Conservation (phyloP, 2,329 filamentous ascomycete species). For the Aphanoascus verrucosus region DNA sequence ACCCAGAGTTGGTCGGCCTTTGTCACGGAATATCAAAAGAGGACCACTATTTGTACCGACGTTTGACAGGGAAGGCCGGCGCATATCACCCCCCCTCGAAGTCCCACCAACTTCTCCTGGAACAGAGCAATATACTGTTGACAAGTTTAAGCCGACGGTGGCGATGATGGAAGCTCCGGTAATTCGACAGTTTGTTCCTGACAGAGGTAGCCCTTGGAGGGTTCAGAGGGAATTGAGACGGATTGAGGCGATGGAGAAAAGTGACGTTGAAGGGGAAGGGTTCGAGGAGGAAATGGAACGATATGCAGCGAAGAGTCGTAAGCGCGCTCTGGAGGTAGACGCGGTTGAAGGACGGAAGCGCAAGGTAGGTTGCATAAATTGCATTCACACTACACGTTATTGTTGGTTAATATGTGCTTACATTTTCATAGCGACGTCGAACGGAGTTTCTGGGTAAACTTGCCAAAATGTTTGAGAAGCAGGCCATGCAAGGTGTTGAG, state of each 20-base stretch:
- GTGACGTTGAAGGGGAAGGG: constrained; percentile 46
- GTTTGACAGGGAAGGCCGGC: too few species aligned
- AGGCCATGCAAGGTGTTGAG: constrained; percentile 60
- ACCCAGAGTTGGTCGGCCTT: too few species aligned
- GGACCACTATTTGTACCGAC: constrained; percentile 19
- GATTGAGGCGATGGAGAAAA: constrained; percentile 47
- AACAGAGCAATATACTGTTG: too few species aligned
- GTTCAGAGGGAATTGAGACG: constrained; percentile 56
- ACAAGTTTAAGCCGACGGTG: too few species aligned
- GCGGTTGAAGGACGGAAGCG: constrained; percentile 53
- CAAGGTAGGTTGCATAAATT: constrained; percentile 42
- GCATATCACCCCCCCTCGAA: too few species aligned
- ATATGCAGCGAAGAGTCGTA: constrained; percentile 47
- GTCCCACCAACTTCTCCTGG: too few species aligned
- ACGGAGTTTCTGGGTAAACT: constrained; percentile 46
- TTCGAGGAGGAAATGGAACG: constrained; percentile 44
- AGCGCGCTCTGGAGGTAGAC: constrained; percentile 58
- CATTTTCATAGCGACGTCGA: constrained; percentile 45
- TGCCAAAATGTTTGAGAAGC: constrained; percentile 51
- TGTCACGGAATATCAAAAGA: constrained; percentile 21
- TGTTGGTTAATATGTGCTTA: constrained; percentile 8
- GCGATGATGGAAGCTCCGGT: too few species aligned
- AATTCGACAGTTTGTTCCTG: too few species aligned
- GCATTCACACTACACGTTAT: not conserved
- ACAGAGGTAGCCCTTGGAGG: too few species aligned